Evolutionary conservation across 257 asterid species (phyloP), one percentile per base, ranked within the genome.

Genomic region (Fraxinus cuspidata): DNA sequence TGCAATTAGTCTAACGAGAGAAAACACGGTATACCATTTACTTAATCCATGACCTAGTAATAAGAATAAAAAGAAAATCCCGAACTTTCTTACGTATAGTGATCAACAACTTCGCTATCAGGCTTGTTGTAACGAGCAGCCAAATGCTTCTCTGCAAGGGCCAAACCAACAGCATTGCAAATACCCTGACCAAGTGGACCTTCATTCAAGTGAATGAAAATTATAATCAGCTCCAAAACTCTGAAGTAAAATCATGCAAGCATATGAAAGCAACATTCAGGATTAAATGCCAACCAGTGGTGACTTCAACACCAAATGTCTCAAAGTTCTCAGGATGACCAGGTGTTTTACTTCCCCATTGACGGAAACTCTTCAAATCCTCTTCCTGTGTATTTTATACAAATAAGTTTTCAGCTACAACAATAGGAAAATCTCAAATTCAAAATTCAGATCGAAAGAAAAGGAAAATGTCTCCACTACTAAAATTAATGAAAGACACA

Each of bases 161-260:
- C 98, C 84, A 91, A 85, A 37, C 97, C 97, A 69, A 92, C 96
- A 18, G 94, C 97, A 82, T 89, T 89, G 78, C 94, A 95, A 78
- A 89, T 68, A 77, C 98, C 98, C 82, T 93, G 98, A 64, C 98
- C 98, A 77, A 93, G 91, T 69, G 98, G 98, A 72, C 98, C 98
- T 93, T 77, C 13, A 49, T 74, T 56, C 65, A 72, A 47, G 80
- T 28, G 82, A 77, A 76, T 21, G 28, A 71, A 35, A 70, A 86
- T 19, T 21, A 64, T 1, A 27, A 76, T 82, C 51, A 75, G 72
- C 71, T 71, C 44, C 44, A 64, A 25, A 13, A 44, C 72, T 21
- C 25, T 37, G 32, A 79, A 74, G 29, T 74, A 58, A 80, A 34
- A 49, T 0, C 9, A 72, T 21, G 13, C 40, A 71, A 72, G 71